phyloP scores from a whole-genome alignment of 495 filamentous ascomycete genomes.

The Bombardia bombarda region DNA sequence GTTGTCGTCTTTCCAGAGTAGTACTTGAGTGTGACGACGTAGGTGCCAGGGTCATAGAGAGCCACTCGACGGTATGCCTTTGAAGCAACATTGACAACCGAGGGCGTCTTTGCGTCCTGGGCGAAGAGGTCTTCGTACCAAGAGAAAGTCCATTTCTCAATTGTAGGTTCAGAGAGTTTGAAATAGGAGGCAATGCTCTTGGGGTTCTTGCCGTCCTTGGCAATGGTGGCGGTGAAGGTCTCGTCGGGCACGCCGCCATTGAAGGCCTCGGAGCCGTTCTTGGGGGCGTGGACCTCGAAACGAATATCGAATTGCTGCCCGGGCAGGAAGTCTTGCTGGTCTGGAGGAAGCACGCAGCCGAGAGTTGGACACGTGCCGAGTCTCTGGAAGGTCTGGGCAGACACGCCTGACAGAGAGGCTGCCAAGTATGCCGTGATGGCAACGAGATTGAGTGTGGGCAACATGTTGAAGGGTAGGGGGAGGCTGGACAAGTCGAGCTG shows the following conservation, averaged over 20 bases:
- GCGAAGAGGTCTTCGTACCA: constrained; percentile 73
- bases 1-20: constrained; percentile 55
- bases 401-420: constrained; percentile 23
- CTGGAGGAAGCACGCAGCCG: constrained; percentile 69
- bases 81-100: constrained; percentile 60
- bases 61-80: constrained; percentile 62
- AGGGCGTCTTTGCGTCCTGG: constrained; percentile 51
- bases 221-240: constrained; percentile 60
- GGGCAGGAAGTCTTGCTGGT: constrained; percentile 68
- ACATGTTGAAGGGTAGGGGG: constrained; percentile 13
- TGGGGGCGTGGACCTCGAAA: constrained; percentile 66
- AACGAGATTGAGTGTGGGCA: constrained; percentile 20
- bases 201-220: constrained; percentile 43
- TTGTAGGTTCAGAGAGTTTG: constrained; percentile 45
- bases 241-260: constrained; percentile 51
- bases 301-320: constrained; percentile 71
- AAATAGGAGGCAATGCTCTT: constrained; percentile 52
- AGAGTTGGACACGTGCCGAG: constrained; percentile 62
- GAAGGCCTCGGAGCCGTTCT: constrained; percentile 65
- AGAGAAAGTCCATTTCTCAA: constrained; percentile 64
- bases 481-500: background rate
- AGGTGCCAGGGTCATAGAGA: constrained; percentile 61
- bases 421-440: constrained; percentile 21
- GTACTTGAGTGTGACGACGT: constrained; percentile 62
- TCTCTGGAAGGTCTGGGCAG: constrained; percentile 61